These are phyloP conservation scores for Pisolithus sp. DNA, from an alignment of 768 basidiomycete species.

Conservation along the genomic window DNA sequence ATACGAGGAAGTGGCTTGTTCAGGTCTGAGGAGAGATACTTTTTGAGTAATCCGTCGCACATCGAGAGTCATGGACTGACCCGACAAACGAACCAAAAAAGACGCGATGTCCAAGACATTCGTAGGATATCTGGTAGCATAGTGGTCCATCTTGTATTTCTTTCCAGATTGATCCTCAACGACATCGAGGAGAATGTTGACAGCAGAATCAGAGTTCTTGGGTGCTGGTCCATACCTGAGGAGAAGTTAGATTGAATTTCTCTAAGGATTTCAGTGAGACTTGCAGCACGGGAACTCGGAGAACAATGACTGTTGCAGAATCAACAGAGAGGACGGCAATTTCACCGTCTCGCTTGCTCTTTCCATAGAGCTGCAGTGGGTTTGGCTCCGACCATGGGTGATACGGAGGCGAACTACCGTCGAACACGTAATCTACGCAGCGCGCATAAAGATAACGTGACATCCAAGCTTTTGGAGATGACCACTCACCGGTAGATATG, in stretches of 20 bases:
- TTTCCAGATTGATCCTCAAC: slow-evolving; percentile 85
- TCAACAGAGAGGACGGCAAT: slow-evolving; percentile 57
- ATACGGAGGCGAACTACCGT: slow-evolving; percentile 90
- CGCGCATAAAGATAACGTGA: background rate
- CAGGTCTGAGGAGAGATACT: slow-evolving; percentile 22
- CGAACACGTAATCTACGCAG: slow-evolving; percentile 84
- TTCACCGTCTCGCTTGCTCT: slow-evolving; percentile 85
- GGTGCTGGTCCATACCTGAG: slow-evolving; percentile 80
- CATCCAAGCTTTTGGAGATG: slow-evolving; percentile 4
- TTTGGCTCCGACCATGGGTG: slow-evolving; percentile 64
- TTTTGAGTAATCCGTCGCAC: background rate
- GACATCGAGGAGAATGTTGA: slow-evolving; percentile 84
- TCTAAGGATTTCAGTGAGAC: slow-evolving; percentile 17
- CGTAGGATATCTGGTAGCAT: slow-evolving; percentile 88
- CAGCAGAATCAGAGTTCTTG: slow-evolving; percentile 80
- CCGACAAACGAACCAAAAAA: slow-evolving; percentile 71
- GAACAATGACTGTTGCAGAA: slow-evolving; percentile 55
- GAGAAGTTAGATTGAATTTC: background rate
- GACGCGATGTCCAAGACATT: slow-evolving; percentile 82
- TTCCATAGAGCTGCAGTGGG: slow-evolving; percentile 84
- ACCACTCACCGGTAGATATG: slow-evolving; percentile 75
- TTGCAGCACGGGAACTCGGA: slow-evolving; percentile 87
- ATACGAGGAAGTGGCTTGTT: slow-evolving; percentile 54
- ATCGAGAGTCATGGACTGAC: slow-evolving; percentile 33
- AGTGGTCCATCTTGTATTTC: slow-evolving; percentile 93